Evolutionary conservation across 1,139 yeast species (phyloP), one percentile per base, ranked within the genome.

Genomic region (Candida sojae): DNA sequence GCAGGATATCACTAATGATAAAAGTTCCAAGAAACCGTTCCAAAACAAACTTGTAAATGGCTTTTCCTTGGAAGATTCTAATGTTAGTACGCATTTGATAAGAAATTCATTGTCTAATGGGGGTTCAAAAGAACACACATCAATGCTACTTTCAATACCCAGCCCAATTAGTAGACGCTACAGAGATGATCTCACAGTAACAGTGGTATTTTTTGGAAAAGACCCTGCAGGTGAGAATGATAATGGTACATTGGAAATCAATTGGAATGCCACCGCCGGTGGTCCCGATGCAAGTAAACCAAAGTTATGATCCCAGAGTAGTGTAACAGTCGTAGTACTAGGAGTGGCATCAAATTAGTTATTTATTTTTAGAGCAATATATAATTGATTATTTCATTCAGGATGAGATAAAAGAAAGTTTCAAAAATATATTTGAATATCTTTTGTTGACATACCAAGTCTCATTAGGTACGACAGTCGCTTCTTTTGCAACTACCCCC

Each of bases 141-240:
- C 92, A 11, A 88, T 95, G 82, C 73, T 93, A 51, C 86, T 92
- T 23, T 86, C 96, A 46, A 91, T 93, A 48, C 98, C 99, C n/a
- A 82, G 90, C 35, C 97, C 99, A 1, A 80, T 88, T 55, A 88
- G 97, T 21, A 83, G 99, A 67, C 80, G 90, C 44, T 93, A 92
- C 68, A 82, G 99, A 66, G 99, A 93, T 70, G 99, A 93, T 64
- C 76, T 93, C 61, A 92, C 98, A 0, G 98, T 92, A 8, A 91
- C 97, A 2, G 99, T 93, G 26, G 91, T 92, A 4, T 93, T 93
- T 67, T 93, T 93, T 64, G 96, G 95, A 11, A 77, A 80, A 29
- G 80, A 73, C 44, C 64, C 68, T 7, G 71, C 67, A 13, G 68
- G 70, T 1, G 73, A 68, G 37, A 67, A 73, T 51, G 80, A 75